phyloP scores from a whole-genome alignment of 176 grass and related monocot genomes.

The Saccharum officinarum region DNA sequence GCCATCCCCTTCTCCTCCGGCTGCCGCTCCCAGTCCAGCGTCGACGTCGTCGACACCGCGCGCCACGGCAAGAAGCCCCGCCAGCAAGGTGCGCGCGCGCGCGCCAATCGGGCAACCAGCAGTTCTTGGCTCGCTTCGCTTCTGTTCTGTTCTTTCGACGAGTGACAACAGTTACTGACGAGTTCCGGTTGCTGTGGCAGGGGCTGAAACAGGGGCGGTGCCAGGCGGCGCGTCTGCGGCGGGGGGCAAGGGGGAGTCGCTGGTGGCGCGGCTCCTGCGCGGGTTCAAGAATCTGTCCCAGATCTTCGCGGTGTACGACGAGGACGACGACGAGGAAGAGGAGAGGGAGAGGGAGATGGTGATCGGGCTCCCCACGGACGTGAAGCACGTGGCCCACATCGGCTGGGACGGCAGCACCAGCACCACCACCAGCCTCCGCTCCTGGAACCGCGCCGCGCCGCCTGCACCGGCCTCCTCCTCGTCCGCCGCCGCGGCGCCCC shows the following conservation, averaged over 20 bases:
- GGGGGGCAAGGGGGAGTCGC: conserved; percentile 38
- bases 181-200: not conserved
- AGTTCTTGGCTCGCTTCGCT: not conserved
- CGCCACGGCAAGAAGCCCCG: conserved; percentile 37
- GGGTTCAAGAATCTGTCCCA: conserved; percentile 79
- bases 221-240: not conserved
- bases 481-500: not conserved
- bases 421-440: conserved; percentile 53
- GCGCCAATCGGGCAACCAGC: not conserved
- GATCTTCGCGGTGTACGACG: conserved; percentile 64
- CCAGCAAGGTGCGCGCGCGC: conserved; percentile 31
- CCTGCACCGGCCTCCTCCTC: not conserved
- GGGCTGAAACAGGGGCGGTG: not conserved
- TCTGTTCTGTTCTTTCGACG: not conserved
- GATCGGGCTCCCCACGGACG: conserved; percentile 82
- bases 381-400: conserved; percentile 87
- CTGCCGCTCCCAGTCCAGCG: conserved; percentile 69
- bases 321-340: conserved; percentile 44
- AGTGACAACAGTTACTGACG: not conserved
- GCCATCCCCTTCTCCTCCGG: conserved; percentile 79
- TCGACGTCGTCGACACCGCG: conserved; percentile 52
- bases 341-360: conserved; percentile 77
- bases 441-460: conserved; percentile 49
- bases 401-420: conserved; percentile 77
- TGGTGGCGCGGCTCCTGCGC: conserved; percentile 58